Evolutionary conservation across 768 basidiomycete species (phyloP).

Genomic region (Panaeolus cyanescens): DNA sequence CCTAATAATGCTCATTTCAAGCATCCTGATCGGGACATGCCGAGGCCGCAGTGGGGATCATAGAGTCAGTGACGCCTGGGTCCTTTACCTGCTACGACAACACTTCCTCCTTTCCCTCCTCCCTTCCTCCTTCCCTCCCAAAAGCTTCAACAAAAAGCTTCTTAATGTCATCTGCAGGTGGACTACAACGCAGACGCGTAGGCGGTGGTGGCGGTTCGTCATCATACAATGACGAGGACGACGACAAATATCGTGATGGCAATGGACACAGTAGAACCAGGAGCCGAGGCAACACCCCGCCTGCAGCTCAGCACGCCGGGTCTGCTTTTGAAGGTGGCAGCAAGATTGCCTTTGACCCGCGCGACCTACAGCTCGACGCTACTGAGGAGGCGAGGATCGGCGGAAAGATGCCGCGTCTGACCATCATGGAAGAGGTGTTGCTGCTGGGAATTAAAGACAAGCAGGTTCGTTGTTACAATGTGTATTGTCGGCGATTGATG

Average conservation of each 20-base stretch:
- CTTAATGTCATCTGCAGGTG: constrained; percentile 47
- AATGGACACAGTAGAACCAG: constrained; percentile 17
- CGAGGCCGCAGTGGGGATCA: constrained; percentile 1
- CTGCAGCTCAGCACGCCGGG: constrained; percentile 58
- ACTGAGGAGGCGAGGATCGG: constrained; percentile 62
- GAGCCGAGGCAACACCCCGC: constrained; percentile 18
- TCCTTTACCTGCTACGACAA: background rate
- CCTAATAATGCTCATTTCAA: too few species aligned
- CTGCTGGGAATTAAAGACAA: constrained; percentile 95
- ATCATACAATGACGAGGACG: constrained; percentile 22
- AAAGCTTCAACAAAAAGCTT: constrained; percentile 12
- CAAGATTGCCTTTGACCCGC: constrained; percentile 91
- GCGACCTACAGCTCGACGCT: constrained; percentile 77
- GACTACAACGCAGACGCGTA: constrained; percentile 61
- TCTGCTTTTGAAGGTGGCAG: constrained; percentile 84
- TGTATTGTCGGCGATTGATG: background rate
- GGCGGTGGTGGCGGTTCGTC: constrained; percentile 17
- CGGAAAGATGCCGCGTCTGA: constrained; percentile 80
- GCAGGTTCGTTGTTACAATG: constrained; percentile 56
- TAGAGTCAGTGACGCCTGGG: background rate
- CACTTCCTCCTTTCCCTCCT: background rate
- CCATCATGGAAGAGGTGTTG: constrained; percentile 96
- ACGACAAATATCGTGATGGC: constrained; percentile 16
- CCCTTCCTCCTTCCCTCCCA: background rate
- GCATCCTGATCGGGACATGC: constrained; percentile 1